phyloP scores from a whole-genome alignment of 108 stramenopile species.

The Skeletonema potamos region DNA sequence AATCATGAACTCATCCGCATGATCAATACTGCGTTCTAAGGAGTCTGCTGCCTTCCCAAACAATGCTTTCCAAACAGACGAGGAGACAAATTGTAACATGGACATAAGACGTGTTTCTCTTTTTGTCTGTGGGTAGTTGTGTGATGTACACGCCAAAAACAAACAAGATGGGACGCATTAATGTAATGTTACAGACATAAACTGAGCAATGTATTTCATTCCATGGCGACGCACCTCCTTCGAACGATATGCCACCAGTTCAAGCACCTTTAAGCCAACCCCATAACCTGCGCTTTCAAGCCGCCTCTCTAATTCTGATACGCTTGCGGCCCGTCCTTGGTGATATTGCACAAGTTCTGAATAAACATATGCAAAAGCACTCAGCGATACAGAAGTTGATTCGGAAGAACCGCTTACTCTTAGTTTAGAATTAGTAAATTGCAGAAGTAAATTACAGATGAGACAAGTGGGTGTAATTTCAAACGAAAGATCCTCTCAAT shows the following conservation, averaged over 20 bases:
- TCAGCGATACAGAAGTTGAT: constrained; percentile 69
- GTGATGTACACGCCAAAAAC: neutral
- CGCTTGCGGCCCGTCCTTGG: constrained; percentile 86
- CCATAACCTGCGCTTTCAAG: constrained; percentile 91
- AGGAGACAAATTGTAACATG: constrained; percentile 91
- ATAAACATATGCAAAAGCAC: constrained; percentile 92
- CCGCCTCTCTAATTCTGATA: constrained; percentile 90
- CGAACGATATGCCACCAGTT: constrained; percentile 85
- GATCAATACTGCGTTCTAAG: constrained; percentile 91
- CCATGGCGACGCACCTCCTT: constrained; percentile 54
- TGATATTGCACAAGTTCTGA: constrained; percentile 96
- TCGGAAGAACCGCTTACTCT: constrained; percentile 28
- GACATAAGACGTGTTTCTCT: constrained; percentile 85
- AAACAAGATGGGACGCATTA: neutral
- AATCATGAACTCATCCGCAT: constrained; percentile 96
- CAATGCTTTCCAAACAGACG: constrained; percentile 90
- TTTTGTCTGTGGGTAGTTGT: constrained; percentile 44
- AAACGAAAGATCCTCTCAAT: neutral
- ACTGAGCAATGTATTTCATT: neutral
- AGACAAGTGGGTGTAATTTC: neutral
- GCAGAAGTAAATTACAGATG: neutral
- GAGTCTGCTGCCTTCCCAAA: constrained; percentile 95
- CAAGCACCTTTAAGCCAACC: constrained; percentile 91
- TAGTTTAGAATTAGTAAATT: neutral
- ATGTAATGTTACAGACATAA: neutral